Evolutionary conservation across 2,329 filamentous ascomycete genomes (phyloP).

Genomic region (Colletotrichum incanum): DNA sequence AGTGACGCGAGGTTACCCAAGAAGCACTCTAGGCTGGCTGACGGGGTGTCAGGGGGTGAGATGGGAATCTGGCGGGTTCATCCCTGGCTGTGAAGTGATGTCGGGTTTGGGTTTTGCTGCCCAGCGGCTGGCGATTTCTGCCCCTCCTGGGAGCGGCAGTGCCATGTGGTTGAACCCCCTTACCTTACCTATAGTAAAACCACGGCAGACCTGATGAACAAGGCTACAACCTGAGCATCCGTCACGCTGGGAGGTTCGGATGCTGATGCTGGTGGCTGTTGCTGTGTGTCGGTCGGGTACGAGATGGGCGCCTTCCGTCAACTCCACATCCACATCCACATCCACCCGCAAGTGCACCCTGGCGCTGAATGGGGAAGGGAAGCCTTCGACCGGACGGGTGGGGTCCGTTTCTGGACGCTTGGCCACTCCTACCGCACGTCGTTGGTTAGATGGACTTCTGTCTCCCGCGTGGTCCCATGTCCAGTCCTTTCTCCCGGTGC

Average conservation of each 20-base stretch:
- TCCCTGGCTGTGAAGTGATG: not conserved
- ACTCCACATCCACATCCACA: not conserved
- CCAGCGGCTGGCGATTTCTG: constrained; percentile 16
- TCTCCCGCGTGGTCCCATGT: not conserved
- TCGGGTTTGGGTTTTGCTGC: constrained; percentile 16
- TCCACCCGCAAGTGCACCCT: not conserved
- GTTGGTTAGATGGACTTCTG: not conserved
- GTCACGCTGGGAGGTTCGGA: no score
- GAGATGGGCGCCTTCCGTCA: not conserved
- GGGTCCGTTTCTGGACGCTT: not conserved
- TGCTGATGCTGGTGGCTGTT: no score
- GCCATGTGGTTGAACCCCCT: constrained; percentile 5
- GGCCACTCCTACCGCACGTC: not conserved
- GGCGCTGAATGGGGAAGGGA: not conserved
- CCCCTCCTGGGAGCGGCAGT: not conserved
- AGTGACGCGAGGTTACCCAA: not conserved
- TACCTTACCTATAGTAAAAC: not conserved
- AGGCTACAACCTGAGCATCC: not conserved
- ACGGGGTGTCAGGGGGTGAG: not conserved
- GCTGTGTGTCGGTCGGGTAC: not conserved
- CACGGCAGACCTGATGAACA: not conserved
- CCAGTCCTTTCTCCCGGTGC: not conserved
- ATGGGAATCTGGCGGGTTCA: not conserved
- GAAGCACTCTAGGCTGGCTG: not conserved
- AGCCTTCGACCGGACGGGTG: not conserved